Evolutionary conservation across 1,284 basidiomycete species (phyloP), one percentile per base, ranked within the genome.

Genomic region (Apiotrichum gracile): DNA sequence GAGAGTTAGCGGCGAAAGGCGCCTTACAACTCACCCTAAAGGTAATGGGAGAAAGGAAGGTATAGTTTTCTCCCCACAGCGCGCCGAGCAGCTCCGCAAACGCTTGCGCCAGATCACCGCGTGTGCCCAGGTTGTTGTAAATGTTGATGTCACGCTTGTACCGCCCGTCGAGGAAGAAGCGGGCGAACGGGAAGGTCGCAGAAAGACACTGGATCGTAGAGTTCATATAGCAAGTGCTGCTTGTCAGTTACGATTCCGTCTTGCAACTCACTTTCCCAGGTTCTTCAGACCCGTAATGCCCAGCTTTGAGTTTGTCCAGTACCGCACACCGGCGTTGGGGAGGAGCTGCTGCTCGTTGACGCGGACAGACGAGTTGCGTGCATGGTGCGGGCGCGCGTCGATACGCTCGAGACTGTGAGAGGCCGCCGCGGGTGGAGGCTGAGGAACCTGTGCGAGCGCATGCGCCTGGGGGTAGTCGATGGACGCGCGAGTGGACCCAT

Each of bases 141-240:
- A 83, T 82, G 70, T 99, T 98, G 66, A 99, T 85, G 4, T 88
- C 89, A 60, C 75, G 82, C 73, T 85, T 88, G 84, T 90, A 97
- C 35, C 85, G 81, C 2, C 89, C 88, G 67, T 93, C 92, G 38
- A 84, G 86, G 70, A 97, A 96, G 76, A 91, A 96, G 47, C 85
- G 80, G 33, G 91, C 83, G 72, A 97, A 91, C 0, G 92, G 92
- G 14, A 87, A 83, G 0, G 92, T 93, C 0, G 91, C 91, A 66
- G 85, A 90, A 66, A 98, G 77, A 73, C 94, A 98, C 75, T 98
- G 94, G 22, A 98, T 83, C 5, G 92, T 93, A 27, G 93, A 89
- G 73, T 97, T 98, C 92, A 98, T 97, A 73, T 97, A 98, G 74
- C 94, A 98, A 1, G 96, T 98, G 73, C 70, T 74, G 55, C 29